phyloP scores from a whole-genome alignment of 306 rosid species.

The Comarum palustre region DNA sequence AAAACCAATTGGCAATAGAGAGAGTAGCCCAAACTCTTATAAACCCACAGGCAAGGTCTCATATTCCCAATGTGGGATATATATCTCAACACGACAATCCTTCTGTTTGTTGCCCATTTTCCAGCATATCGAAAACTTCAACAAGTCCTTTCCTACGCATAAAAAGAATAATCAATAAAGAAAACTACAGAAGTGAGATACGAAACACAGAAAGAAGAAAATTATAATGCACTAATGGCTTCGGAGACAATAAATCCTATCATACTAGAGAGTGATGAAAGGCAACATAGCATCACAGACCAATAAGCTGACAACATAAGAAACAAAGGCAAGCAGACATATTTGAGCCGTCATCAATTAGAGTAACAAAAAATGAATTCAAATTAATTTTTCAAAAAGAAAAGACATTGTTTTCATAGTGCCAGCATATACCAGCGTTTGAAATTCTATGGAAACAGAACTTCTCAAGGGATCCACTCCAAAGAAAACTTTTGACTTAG shows the following conservation, averaged over 20 bases:
- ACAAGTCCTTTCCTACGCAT: constrained; percentile 76
- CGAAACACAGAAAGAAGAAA: background rate
- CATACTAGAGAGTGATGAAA: constrained; percentile 8
- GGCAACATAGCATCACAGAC: background rate
- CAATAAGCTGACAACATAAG: background rate
- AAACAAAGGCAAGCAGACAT: background rate
- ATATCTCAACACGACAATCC: too few species aligned
- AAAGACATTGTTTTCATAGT: background rate
- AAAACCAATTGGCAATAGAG: too few species aligned
- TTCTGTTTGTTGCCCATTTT: constrained; percentile 55
- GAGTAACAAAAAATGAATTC: background rate
- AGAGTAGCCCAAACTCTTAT: too few species aligned
- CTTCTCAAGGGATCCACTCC: background rate
- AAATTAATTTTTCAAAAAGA: background rate
- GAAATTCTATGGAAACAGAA: background rate
- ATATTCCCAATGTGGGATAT: too few species aligned
- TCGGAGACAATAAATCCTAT: background rate
- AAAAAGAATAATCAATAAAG: constrained; percentile 24
- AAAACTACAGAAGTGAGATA: background rate
- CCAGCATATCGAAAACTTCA: constrained; percentile 68
- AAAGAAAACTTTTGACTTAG: background rate
- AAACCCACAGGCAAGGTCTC: too few species aligned
- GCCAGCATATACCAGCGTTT: background rate
- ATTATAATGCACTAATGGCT: background rate
- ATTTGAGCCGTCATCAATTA: background rate